Percentiles rank a stretch among this genome's conserved stretches.
Conservation (phyloP, 1,139 yeast species). For the Pneumocystis carinii region DNA sequence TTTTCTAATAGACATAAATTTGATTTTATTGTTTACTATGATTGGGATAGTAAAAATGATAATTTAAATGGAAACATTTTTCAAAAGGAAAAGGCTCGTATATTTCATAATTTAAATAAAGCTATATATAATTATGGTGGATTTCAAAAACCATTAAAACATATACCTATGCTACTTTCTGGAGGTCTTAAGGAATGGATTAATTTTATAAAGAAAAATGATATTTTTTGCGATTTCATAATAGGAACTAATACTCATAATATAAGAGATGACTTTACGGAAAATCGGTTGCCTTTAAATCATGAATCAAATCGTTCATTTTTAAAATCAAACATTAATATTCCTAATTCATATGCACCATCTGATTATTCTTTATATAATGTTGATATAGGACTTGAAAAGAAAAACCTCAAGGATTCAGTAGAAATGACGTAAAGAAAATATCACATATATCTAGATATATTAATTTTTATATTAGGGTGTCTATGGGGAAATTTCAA, state of each 20-base stretch:
- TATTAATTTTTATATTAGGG: not conserved
- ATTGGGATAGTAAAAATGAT: constrained; percentile 20
- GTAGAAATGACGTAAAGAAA: not conserved
- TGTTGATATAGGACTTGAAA: not conserved
- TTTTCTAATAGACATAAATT: constrained; percentile 41
- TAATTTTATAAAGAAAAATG: constrained; percentile 21
- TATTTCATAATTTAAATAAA: constrained; percentile 24
- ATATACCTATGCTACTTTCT: constrained; percentile 40
- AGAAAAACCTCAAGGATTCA: not conserved
- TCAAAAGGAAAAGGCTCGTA: constrained; percentile 9
- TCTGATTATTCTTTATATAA: not conserved
- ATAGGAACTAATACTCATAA: not conserved
- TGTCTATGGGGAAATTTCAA: not conserved
- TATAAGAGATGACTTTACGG: not conserved
- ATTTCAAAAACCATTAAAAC: constrained; percentile 31
- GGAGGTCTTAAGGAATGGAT: constrained; percentile 42
- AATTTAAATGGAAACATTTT: constrained; percentile 7
- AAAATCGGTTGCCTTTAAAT: not conserved
- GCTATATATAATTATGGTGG: constrained; percentile 29
- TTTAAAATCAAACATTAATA: not conserved
- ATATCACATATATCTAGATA: not conserved
- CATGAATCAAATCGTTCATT: not conserved
- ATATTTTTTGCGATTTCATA: constrained; percentile 1
- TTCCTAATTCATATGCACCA: not conserved
- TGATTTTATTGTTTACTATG: constrained; percentile 51